Evolutionary conservation across 116 monocot species (phyloP), one percentile per base, ranked within the genome.

Genomic region (Iris pallida): DNA sequence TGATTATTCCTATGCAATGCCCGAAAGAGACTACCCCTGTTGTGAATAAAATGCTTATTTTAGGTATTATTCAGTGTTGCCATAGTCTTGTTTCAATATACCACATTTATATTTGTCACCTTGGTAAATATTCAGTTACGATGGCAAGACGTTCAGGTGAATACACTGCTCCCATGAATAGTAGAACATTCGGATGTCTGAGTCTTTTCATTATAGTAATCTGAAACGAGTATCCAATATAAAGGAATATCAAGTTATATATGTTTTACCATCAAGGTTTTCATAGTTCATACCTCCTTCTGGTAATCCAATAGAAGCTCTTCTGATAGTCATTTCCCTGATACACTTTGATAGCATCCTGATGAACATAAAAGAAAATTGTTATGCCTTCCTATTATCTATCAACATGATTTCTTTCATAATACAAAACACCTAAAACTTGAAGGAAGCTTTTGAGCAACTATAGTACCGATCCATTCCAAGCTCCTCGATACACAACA

Each of bases 91-190:
- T 15, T 16, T 16, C 14, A 57, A 8, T 16, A 16, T 55, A 47
- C 46, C 59, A 16, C 59, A 19, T 0, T 47, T 8, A 45, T 55
- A 63, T 45, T 60, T 19, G 56, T 55, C 56, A 84, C 84, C 84
- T 80, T 44, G 80, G 76, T 47, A 84, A 55, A 63, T 66, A 80
- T 73, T 80, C 84, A 0, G 84, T 84, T 11, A 84, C 84, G 66
- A 84, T 84, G 11, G 80, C 79, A n/a, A 80, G 84, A 20, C 67
- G 59, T 17, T 76, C 70, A 20, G 65, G 71, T 42, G 76, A 76
- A 18, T 64, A 73, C 43, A 77, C 80, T 65, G 84, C 84, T 72
- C 84, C 84, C 84, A 80, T 84, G 57, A 84, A 73, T 64, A 84
- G 71, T 47, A 84, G 69, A 54, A 84, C 71, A 73, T 84, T 84